Conservation (phyloP, 2,329 filamentous ascomycete species). For the Fonsecaea pedrosoi region DNA sequence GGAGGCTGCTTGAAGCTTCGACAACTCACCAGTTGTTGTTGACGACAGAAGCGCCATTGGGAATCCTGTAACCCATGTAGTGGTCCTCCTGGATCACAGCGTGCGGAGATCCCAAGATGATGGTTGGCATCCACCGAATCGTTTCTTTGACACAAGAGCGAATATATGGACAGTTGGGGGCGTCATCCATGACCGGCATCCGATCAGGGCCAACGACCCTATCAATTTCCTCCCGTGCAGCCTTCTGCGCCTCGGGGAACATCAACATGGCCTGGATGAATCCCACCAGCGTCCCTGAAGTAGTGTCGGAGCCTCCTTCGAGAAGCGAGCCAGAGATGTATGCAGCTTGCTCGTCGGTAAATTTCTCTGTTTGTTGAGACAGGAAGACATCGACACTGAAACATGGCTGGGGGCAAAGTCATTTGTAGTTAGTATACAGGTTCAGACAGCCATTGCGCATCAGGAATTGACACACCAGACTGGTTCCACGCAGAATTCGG, state of each 20-base stretch:
- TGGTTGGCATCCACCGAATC: constrained; percentile 60
- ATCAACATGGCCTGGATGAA: constrained; percentile 60
- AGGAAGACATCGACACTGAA: constrained; percentile 34
- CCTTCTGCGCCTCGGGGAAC: constrained; percentile 54
- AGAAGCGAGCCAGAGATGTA: constrained; percentile 50
- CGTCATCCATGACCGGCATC: constrained; percentile 58
- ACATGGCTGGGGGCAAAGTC: constrained; percentile 15
- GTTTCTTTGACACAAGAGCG: constrained; percentile 64
- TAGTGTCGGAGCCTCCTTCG: constrained; percentile 55
- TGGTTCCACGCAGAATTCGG: constrained; percentile 24
- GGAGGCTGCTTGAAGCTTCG: too few relatives aligned
- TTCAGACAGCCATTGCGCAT: neutral
- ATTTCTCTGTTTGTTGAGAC: constrained; percentile 29
- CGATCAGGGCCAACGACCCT: constrained; percentile 57
- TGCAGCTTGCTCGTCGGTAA: constrained; percentile 33
- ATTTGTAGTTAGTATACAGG: too few relatives aligned
- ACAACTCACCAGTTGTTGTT: constrained; percentile 36
- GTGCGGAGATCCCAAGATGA: constrained; percentile 38
- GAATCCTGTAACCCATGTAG: constrained; percentile 39
- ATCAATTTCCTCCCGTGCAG: constrained; percentile 58
- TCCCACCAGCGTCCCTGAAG: constrained; percentile 49
- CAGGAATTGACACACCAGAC: constrained; percentile 14
- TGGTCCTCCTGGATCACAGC: constrained; percentile 34
- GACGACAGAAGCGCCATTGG: constrained; percentile 34
- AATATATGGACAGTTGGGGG: constrained; percentile 58